Evolutionary conservation across 169 alveolate species (phyloP).

Genomic region (Plasmodium gonderi): DNA sequence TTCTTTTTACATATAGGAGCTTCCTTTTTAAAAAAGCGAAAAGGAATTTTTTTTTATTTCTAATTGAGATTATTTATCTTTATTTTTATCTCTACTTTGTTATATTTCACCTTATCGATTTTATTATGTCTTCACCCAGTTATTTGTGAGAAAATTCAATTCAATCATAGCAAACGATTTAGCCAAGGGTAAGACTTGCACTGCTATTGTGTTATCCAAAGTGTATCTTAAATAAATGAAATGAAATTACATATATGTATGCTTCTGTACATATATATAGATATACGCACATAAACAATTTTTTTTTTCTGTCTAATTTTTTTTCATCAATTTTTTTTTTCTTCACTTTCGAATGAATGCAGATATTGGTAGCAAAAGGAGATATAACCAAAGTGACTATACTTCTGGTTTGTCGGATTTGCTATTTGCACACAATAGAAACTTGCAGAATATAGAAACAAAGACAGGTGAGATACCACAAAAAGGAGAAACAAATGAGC

Average conservation of each 20-base stretch:
- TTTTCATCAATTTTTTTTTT: no score
- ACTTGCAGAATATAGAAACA: background rate
- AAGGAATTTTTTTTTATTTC: background rate
- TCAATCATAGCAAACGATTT: constrained; percentile 65
- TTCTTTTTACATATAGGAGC: background rate
- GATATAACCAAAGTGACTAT: constrained; percentile 21
- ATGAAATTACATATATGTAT: background rate
- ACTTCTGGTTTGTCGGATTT: constrained; percentile 17
- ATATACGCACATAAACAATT: background rate
- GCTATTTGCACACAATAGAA: constrained; percentile 19
- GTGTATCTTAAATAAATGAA: background rate
- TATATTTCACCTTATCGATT: background rate
- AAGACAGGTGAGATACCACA: constrained; percentile 21
- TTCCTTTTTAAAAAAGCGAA: background rate
- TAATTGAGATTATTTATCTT: background rate
- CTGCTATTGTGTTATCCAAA: background rate
- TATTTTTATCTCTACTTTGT: background rate
- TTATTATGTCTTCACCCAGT: background rate
- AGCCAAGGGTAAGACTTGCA: constrained; percentile 8
- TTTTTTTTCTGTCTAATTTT: background rate
- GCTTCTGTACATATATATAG: background rate
- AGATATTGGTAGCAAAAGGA: constrained; percentile 18
- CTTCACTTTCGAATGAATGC: background rate
- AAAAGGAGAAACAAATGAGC: background rate
- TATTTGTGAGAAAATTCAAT: constrained; percentile 32